Evolutionary conservation across 2,329 filamentous ascomycete species (phyloP), one percentile per base, ranked within the genome.

Genomic region (Fusarium caatingaense): DNA sequence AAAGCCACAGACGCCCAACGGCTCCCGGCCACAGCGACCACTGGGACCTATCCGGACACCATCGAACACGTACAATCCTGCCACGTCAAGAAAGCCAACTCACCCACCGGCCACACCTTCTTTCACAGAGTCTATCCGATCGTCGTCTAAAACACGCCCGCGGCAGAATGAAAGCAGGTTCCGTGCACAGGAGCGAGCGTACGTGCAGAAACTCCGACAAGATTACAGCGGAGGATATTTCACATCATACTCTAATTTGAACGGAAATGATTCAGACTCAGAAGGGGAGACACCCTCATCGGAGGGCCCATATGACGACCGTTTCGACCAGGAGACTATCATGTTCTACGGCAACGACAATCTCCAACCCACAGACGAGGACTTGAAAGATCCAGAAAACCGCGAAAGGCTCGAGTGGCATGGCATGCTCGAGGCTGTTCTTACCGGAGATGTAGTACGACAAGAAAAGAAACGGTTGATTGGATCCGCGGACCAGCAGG

Each of bases 401-500:
- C 88, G 94, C 66, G 96, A 98, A 80, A 87, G 95, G 46, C 84
- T 99, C 25, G 96, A 99, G 81, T 99, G 96, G 96, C 94, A 99
- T 81, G 93, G 93, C 5, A 99, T 99, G 96, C 83, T 99, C 60
- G 93, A 95, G 64, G 97, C 95, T 16, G 96, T 99, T 6, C 83
- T 99, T 72, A 98, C 94, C 2, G 96, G 96, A 71, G 96, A 99
- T 79, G 96, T 99, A 11, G 95, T 99, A 61, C 93, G 93, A 75
- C 96, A 99, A 80, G 96, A 99, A 82, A 99, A 99, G 85, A 97
- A 97, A 80, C 90, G 96, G 46, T 81, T 99, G 76, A 96, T 97
- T 72, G 94, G 93, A 47, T 91, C 93, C 6, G 84, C 86, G 15
- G 89, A 91, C 56, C 84, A 86, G 71, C 83, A 86, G 64, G 78